A percentile compares a stretch with the other conserved stretches of the same genome.
These are phyloP conservation scores for Grifola frondosa DNA, from an alignment of 1,284 basidiomycete genomes.

Conservation along the genomic window DNA sequence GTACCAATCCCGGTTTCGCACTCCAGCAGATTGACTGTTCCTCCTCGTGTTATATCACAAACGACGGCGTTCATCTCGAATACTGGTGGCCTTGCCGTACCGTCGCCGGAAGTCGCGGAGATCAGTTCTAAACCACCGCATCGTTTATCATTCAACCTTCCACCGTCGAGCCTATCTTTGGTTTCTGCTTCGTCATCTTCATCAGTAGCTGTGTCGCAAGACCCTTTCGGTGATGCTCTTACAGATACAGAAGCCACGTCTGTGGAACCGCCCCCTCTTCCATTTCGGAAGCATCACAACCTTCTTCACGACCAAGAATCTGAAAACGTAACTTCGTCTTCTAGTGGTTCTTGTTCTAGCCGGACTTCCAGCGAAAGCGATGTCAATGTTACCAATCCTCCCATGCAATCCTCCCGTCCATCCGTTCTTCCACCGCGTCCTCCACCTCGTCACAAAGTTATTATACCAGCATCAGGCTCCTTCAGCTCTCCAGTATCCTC, in stretches of 20 bases:
- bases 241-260: conserved; percentile 17
- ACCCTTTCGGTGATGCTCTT: conserved; percentile 21
- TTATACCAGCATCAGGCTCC: conserved; percentile 9
- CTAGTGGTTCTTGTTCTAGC: conserved; percentile 13
- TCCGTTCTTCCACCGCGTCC: conserved; percentile 27
- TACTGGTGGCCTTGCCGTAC: no score
- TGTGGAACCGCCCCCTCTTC: conserved; percentile 18
- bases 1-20: no score
- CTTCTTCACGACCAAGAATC: conserved; percentile 11
- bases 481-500: conserved; percentile 13
- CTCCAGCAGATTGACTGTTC: conserved; percentile 2
- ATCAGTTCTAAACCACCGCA: no score
- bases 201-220: no score
- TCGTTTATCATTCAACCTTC: no score
- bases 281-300: conserved; percentile 17
- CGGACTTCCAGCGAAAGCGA: conserved; percentile 21
- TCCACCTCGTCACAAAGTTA: conserved; percentile 28
- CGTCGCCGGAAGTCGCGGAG: no score
- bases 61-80: conserved; percentile 4
- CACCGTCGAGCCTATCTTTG: conserved; percentile 6
- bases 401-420: conserved; percentile 11
- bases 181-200: conserved; percentile 11
- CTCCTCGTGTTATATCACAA: conserved; percentile 2
- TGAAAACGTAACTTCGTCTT: conserved; percentile 15
- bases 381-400: conserved; percentile 14